These are phyloP conservation scores for Basidiobolus meristosporus DNA, from an alignment of 371 early-diverging fungal genomes.

Conservation along the genomic window DNA sequence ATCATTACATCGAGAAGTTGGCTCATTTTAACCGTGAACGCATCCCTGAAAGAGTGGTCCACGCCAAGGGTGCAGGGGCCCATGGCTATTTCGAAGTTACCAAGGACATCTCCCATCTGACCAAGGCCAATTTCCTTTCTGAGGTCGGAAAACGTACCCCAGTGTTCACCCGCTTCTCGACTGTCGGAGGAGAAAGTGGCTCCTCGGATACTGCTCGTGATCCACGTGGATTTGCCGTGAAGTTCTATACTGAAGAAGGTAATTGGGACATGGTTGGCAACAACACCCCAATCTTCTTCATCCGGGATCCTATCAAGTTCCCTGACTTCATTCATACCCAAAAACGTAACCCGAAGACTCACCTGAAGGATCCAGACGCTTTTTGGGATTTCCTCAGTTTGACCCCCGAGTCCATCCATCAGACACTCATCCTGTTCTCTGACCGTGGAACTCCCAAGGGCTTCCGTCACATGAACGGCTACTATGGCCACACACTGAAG, in stretches of 20 bases:
- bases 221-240: too few species aligned
- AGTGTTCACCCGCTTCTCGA: conserved; percentile 40
- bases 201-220: conserved; percentile 34
- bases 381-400: conserved; percentile 44
- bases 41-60: too few species aligned
- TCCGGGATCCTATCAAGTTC: conserved; percentile 40
- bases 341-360: conserved; percentile 33
- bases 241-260: too few species aligned
- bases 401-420: conserved; percentile 40
- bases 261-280: conserved; percentile 54
- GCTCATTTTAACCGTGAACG: too few species aligned
- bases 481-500: too few species aligned
- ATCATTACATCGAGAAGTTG: conserved; percentile 59
- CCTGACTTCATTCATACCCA: conserved; percentile 46
- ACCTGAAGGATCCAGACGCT: too few species aligned
- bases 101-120: too few species aligned
- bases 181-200: conserved; percentile 42
- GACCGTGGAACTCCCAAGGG: too few species aligned
- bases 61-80: too few species aligned
- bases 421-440: conserved; percentile 36
- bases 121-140: too few species aligned
- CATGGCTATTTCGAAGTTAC: too few species aligned
- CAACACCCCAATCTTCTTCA: conserved; percentile 42
- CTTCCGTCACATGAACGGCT: too few species aligned
- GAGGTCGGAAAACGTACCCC: conserved; percentile 38